phyloP scores from a whole-genome alignment of 306 rosid species.

The Gillenia trifoliata region DNA sequence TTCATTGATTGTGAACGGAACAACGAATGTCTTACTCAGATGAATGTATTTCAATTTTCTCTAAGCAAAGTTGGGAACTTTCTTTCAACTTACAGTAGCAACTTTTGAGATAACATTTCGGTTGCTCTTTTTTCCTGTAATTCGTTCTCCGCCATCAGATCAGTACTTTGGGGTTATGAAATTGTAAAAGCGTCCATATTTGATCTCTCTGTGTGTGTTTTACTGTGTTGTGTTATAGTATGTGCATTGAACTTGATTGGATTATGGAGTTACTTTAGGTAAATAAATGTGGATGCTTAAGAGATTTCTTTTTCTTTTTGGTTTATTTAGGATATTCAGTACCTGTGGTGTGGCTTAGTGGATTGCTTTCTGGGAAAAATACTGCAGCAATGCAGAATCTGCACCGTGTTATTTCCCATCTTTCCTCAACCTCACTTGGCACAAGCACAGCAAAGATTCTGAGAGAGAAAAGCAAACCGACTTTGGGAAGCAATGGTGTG shows the following conservation, averaged over 20 bases:
- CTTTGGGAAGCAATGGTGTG: slow-evolving; percentile 7
- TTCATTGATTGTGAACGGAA: neutral
- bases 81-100: neutral
- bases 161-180: neutral
- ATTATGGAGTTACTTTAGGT: neutral
- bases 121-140: neutral
- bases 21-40: neutral
- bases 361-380: neutral
- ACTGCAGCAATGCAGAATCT: slow-evolving; percentile 33
- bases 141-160: neutral
- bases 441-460: slow-evolving; percentile 24
- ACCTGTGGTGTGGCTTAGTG: neutral
- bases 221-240: neutral
- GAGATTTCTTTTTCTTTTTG: neutral
- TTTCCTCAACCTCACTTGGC: slow-evolving; percentile 23
- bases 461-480: slow-evolving; percentile 16
- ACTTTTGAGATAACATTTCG: neutral
- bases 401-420: slow-evolving; percentile 29
- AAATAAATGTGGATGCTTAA: neutral
- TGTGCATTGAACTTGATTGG: neutral
- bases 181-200: neutral
- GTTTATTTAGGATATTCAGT: neutral
- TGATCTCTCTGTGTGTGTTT: neutral
- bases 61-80: neutral
- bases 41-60: neutral